phyloP scores from a whole-genome alignment of 306 rosid genomes.

The Casuarina cunninghamiana region DNA sequence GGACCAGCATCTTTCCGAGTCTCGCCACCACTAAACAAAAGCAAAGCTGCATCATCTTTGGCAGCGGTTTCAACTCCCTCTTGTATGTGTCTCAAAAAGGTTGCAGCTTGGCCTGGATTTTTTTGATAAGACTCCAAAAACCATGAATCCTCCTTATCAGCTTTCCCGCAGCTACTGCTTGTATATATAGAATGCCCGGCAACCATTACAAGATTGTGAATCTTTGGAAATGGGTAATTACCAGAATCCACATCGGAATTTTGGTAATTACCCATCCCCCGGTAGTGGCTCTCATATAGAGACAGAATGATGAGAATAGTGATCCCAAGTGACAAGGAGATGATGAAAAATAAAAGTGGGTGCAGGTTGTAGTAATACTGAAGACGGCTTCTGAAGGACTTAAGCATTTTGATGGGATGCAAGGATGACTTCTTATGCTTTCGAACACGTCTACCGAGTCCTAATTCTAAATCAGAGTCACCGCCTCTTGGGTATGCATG shows the following conservation, averaged over 20 bases:
- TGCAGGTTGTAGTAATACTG: conserved; percentile 59
- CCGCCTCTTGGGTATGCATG: conserved; percentile 49
- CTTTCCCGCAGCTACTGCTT: conserved; percentile 72
- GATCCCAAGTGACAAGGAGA: conserved; percentile 51
- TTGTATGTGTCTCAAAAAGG: conserved; percentile 69
- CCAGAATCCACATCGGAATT: conserved; percentile 31
- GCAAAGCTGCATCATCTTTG: conserved; percentile 59
- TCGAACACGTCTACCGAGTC: conserved; percentile 47
- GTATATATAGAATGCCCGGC: conserved; percentile 92
- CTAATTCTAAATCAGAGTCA: conserved; percentile 82
- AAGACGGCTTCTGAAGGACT: conserved; percentile 54
- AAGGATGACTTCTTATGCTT: conserved; percentile 45
- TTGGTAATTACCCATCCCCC: conserved; percentile 23
- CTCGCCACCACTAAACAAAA: conserved; percentile 96
- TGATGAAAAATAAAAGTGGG: conserved; percentile 47
- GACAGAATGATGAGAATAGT: conserved; percentile 54
- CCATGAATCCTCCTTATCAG: conserved; percentile 92
- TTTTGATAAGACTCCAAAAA: conserved; percentile 89
- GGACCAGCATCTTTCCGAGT: conserved; percentile 89
- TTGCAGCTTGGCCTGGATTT: conserved; percentile 85
- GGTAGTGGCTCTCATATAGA: conserved; percentile 41
- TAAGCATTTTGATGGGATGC: conserved; percentile 59
- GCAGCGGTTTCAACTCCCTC: conserved; percentile 63
- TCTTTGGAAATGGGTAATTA: conserved; percentile 61
- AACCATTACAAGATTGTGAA: conserved; percentile 82